Evolutionary conservation across 371 early-diverging fungal genomes (phyloP).

Genomic region (Funneliformis caledonium): DNA sequence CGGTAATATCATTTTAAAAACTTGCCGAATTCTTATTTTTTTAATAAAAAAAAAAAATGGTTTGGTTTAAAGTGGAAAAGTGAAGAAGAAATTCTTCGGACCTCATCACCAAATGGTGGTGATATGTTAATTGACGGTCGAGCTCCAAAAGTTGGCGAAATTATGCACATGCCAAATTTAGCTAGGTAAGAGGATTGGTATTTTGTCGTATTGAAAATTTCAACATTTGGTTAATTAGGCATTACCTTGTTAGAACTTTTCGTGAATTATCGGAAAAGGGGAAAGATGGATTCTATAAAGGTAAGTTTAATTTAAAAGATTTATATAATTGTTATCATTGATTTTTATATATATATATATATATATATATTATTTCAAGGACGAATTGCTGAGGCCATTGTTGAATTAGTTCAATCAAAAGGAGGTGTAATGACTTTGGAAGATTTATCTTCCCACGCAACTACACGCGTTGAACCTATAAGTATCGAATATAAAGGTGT

Average conservation of each 20-base stretch:
- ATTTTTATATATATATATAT: not conserved
- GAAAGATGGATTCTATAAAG: slow-evolving; percentile 77
- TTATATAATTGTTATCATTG: not conserved
- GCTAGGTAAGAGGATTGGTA: slow-evolving; percentile 53
- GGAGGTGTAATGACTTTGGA: slow-evolving; percentile 80
- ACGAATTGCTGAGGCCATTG: slow-evolving; percentile 74
- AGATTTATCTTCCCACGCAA: slow-evolving; percentile 71
- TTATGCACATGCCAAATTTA: slow-evolving; percentile 63
- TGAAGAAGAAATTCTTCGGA: slow-evolving; percentile 51
- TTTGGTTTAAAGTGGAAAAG: slow-evolving; percentile 58
- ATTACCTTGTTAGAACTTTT: slow-evolving; percentile 55
- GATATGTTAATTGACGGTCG: slow-evolving; percentile 66
- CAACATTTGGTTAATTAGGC: not conserved
- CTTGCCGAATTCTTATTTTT: slow-evolving; percentile 42
- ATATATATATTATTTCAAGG: not conserved
- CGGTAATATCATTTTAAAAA: not conserved
- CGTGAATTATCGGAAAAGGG: slow-evolving; percentile 67
- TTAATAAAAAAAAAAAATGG: not conserved
- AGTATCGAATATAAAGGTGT: slow-evolving; percentile 67
- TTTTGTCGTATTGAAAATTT: not conserved
- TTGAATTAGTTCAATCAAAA: slow-evolving; percentile 58
- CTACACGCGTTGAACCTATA: slow-evolving; percentile 66
- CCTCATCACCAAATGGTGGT: slow-evolving; percentile 52
- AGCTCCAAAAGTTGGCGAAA: slow-evolving; percentile 70
- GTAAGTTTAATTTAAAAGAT: slow-evolving; percentile 44